A percentile compares a stretch with the other conserved stretches of the same genome.
Evolutionary conservation across 805 yeast species (phyloP).

Genomic region (Cyberlindnera misumaiensis): DNA sequence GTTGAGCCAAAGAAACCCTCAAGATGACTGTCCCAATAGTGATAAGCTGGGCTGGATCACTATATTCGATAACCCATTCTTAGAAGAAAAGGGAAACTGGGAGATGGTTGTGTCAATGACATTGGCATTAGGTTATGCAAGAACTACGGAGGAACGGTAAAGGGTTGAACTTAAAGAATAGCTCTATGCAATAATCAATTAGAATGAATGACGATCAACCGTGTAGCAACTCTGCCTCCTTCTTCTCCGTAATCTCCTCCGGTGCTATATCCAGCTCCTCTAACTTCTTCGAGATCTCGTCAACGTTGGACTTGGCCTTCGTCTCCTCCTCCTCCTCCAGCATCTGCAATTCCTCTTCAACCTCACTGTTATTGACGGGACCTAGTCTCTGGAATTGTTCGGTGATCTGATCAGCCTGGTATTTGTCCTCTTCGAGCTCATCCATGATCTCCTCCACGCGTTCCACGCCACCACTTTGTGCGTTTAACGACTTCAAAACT

Average conservation of each 20-base stretch:
- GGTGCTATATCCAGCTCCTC: slow-evolving; percentile 21
- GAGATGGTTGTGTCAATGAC: slow-evolving; percentile 48
- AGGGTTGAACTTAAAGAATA: too few relatives aligned
- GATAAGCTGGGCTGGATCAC: slow-evolving; percentile 62
- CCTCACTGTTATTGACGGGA: slow-evolving; percentile 21
- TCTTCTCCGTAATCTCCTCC: slow-evolving; percentile 1
- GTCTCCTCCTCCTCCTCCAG: slow-evolving; percentile 21
- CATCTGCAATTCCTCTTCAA: slow-evolving; percentile 33
- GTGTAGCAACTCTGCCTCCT: slow-evolving; percentile 1
- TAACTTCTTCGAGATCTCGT: slow-evolving; percentile 20
- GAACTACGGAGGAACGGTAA: slow-evolving; percentile 20
- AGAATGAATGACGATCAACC: background rate
- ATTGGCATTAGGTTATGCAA: slow-evolving; percentile 43
- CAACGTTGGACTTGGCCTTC: slow-evolving; percentile 1
- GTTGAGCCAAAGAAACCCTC: slow-evolving; percentile 36
- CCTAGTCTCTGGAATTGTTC: slow-evolving; percentile 23
- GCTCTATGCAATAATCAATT: background rate
- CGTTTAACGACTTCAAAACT: slow-evolving; percentile 31
- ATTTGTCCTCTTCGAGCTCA: slow-evolving; percentile 31
- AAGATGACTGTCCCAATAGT: slow-evolving; percentile 56
- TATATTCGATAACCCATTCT: slow-evolving; percentile 40
- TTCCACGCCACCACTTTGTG: slow-evolving; percentile 37
- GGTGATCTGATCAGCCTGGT: slow-evolving; percentile 33
- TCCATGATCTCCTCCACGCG: slow-evolving; percentile 35
- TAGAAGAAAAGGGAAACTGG: slow-evolving; percentile 39